These are phyloP conservation scores for Pancytospora philotis DNA, from an alignment of 371 early-diverging fungal species.

Conservation along the genomic window DNA sequence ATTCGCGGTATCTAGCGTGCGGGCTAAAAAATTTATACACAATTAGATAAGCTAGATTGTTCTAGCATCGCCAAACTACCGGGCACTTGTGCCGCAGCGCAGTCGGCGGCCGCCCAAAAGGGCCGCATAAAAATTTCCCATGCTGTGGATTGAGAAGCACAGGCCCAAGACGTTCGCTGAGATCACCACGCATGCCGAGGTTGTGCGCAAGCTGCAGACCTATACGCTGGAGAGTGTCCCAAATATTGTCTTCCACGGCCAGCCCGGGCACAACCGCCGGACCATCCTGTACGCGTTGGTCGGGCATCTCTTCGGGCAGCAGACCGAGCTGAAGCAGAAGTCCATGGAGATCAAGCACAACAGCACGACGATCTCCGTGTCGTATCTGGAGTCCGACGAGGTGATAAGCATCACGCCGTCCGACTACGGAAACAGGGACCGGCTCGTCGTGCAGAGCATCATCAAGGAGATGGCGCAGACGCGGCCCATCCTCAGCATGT, in stretches of 20 bases:
- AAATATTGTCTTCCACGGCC: slow-evolving; percentile 86
- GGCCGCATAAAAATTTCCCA: no score
- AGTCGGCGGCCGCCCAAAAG: no score
- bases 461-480: slow-evolving; percentile 93
- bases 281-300: slow-evolving; percentile 72
- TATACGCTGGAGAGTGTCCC: slow-evolving; percentile 68
- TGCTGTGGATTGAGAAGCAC: slow-evolving; percentile 90
- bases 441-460: slow-evolving; percentile 81
- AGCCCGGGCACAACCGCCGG: slow-evolving; percentile 87
- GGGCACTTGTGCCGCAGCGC: no score
- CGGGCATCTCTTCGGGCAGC: slow-evolving; percentile 60
- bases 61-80: no score
- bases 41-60: no score
- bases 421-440: slow-evolving; percentile 83
- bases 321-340: slow-evolving; percentile 61
- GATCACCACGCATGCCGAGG: slow-evolving; percentile 68
- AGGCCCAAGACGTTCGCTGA: slow-evolving; percentile 72
- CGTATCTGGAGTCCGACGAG: slow-evolving; percentile 53
- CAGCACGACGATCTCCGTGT: slow-evolving; percentile 71
- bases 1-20: no score
- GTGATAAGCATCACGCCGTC: slow-evolving; percentile 50
- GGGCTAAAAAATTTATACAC: no score
- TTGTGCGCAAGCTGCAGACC: slow-evolving; percentile 66
- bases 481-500: slow-evolving; percentile 69
- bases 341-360: slow-evolving; percentile 79